phyloP scores from a whole-genome alignment of 2,329 filamentous ascomycete species.

The Aspergillus novoparasiticus region DNA sequence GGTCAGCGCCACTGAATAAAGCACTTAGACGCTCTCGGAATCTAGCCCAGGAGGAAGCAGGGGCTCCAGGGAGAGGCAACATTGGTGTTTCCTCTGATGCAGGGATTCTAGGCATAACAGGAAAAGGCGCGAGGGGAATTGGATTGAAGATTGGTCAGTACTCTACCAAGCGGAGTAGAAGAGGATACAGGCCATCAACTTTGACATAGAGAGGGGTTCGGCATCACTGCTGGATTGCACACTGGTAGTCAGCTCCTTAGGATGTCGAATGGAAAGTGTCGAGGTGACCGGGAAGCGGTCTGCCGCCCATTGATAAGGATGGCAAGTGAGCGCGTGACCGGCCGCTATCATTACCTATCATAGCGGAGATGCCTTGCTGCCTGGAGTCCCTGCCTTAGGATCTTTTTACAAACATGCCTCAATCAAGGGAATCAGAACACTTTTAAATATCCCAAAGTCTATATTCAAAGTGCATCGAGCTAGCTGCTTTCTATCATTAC shows the following conservation, averaged over 20 bases:
- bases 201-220: not conserved
- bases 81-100: constrained; percentile 29
- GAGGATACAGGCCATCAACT: not conserved
- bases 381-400: not conserved
- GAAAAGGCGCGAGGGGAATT: not conserved
- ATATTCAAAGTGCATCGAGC: not conserved
- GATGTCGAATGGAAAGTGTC: no score
- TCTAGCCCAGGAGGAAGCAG: constrained; percentile 70
- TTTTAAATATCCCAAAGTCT: not conserved
- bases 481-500: not conserved
- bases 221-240: not conserved
- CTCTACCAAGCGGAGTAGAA: not conserved
- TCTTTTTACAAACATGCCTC: not conserved
- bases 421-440: not conserved
- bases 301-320: not conserved
- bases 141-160: not conserved
- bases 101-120: constrained; percentile 29
- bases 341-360: not conserved
- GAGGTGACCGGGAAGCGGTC: not conserved
- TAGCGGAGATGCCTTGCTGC: not conserved
- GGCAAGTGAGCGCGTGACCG: not conserved
- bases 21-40: constrained; percentile 68
- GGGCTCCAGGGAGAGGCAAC: constrained; percentile 60
- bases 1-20: constrained; percentile 68
- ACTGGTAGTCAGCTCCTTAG: not conserved